Conservation (phyloP, 2,329 filamentous ascomycete species). For the Cadophora sp. region DNA sequence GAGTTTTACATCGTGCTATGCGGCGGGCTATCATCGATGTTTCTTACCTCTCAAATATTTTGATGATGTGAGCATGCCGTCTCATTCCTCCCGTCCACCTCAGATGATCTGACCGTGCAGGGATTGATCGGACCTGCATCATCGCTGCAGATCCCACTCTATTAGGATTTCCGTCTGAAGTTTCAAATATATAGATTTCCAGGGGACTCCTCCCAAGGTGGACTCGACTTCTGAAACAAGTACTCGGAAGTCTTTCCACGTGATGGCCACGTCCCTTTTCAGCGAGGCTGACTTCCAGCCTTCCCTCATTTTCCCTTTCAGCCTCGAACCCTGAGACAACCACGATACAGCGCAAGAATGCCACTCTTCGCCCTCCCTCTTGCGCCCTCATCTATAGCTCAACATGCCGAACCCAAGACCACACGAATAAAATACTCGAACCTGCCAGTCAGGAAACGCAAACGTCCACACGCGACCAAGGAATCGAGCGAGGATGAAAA, state of each 20-base stretch:
- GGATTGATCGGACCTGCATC: neutral
- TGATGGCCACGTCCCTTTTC: neutral
- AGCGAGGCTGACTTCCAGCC: conserved; percentile 13
- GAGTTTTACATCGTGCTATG: too few relatives aligned
- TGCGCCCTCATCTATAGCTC: conserved; percentile 21
- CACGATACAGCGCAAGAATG: conserved; percentile 26
- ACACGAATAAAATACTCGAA: conserved; percentile 25
- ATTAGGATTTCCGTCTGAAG: neutral
- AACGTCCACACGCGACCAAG: conserved; percentile 21
- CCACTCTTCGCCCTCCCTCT: conserved; percentile 39
- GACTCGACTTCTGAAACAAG: neutral
- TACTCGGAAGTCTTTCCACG: neutral
- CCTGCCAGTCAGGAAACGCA: conserved; percentile 35
- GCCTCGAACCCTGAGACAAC: too few relatives aligned
- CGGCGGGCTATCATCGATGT: too few relatives aligned
- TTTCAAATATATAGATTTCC: neutral
- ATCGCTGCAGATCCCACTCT: conserved; percentile 2
- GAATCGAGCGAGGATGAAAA: conserved; percentile 18
- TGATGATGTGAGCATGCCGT: neutral
- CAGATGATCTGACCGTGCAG: neutral
- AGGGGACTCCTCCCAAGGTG: neutral
- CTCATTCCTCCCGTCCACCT: neutral
- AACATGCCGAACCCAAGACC: conserved; percentile 23
- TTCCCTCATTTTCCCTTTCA: neutral
- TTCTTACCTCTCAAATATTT: too few relatives aligned